These are phyloP conservation scores for Blastocladiella britannica DNA, from an alignment of 192 early-diverging fungal species.

Conservation along the genomic window DNA sequence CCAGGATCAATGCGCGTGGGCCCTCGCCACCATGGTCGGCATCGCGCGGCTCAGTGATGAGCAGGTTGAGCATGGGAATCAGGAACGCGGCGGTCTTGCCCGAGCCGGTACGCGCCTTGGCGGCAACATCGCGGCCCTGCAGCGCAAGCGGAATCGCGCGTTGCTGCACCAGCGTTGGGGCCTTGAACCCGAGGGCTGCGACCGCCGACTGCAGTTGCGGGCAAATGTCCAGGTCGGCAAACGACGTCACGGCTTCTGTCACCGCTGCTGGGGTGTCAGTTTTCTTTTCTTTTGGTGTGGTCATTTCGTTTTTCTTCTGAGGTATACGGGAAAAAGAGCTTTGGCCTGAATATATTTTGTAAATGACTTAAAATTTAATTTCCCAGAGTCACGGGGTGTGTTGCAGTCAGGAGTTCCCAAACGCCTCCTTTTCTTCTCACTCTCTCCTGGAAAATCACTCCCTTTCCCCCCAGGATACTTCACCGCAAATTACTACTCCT, in stretches of 20 bases:
- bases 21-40: conserved; percentile 9
- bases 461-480: no score
- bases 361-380: no score
- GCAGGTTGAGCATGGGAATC: background rate
- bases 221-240: background rate
- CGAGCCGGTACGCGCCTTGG: conserved; percentile 76
- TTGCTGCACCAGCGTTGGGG: conserved; percentile 73
- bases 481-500: no score
- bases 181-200: background rate
- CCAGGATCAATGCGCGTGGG: conserved; percentile 52
- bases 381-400: no score
- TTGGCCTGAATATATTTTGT: no score
- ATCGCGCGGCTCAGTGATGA: background rate
- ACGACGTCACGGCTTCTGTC: background rate
- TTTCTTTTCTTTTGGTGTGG: no score
- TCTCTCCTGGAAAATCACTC: no score
- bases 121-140: conserved; percentile 80
- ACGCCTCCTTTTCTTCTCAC: no score
- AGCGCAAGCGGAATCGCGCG: conserved; percentile 77
- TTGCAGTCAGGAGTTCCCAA: no score
- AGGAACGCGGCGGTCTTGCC: conserved; percentile 91
- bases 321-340: no score
- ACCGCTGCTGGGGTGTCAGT: no score
- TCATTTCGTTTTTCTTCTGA: no score
- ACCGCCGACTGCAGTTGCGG: background rate